phyloP scores from a whole-genome alignment of 768 basidiomycete species.

The Lyophyllum decastes region DNA sequence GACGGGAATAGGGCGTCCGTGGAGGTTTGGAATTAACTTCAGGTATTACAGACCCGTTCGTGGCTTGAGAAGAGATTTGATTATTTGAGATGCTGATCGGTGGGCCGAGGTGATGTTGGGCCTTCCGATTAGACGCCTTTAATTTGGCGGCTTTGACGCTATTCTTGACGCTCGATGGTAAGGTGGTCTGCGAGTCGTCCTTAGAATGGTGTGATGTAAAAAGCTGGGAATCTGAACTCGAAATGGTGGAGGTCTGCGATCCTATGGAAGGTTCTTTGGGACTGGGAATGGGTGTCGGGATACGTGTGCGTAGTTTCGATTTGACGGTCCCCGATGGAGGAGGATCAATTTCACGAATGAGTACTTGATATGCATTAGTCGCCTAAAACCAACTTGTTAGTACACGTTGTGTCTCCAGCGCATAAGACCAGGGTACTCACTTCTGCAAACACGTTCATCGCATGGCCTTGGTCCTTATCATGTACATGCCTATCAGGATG shows the following conservation, averaged over 20 bases:
- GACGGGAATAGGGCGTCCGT: not conserved
- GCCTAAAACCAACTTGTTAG: constrained; percentile 35
- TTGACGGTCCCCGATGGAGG: constrained; percentile 9
- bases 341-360: constrained; percentile 42
- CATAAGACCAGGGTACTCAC: constrained; percentile 30
- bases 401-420: not conserved
- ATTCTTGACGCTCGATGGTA: constrained; percentile 27
- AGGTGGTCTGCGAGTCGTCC: constrained; percentile 29
- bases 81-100: not conserved
- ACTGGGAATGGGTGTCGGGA: constrained; percentile 18
- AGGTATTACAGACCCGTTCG: not conserved
- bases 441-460: constrained; percentile 59
- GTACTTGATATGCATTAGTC: constrained; percentile 55
- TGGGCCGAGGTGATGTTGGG: not conserved
- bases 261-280: constrained; percentile 17
- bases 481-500: constrained; percentile 68
- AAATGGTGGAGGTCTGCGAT: constrained; percentile 25
- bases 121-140: constrained; percentile 6
- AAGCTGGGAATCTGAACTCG: constrained; percentile 28
- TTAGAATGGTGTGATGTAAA: constrained; percentile 24
- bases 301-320: constrained; percentile 10
- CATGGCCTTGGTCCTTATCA: constrained; percentile 49
- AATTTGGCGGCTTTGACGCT: constrained; percentile 16
- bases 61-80: not conserved
- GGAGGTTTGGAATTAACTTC: not conserved